Evolutionary conservation across 352 stramenopile genomes (phyloP), one percentile per base, ranked within the genome.

Genomic region (Pythium rishiriense): DNA sequence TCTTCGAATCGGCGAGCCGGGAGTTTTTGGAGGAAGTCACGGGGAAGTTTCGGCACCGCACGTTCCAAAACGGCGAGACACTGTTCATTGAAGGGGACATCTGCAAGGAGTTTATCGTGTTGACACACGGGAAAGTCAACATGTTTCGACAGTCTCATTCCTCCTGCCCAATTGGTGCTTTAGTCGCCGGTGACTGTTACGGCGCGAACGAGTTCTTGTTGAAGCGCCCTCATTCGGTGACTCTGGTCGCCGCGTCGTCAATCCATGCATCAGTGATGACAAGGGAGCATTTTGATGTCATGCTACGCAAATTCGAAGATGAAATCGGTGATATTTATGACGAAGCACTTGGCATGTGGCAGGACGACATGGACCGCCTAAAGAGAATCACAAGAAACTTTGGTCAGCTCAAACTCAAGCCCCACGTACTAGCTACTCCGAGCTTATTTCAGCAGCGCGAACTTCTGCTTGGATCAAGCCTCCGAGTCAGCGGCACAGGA

Each of bases 21-120:
- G 82, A 91, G 22, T 90, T 92, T 50, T 60, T 89, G 0, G 77
- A 91, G n/a, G 80, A 90, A 68, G 81, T 94, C 4, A 94, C 85
- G 0, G 85, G 83, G 0, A 88, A 93, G 50, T 91, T 94, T 46
- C 80, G 85, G 0, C 78, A 91, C 51, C 75, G 79, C 14, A 86
- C 43, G 9, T 93, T 86, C 42, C 83, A 93, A 29, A 85, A 85
- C 29, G 85, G 85, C 0, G 85, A 93, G 31, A 85, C 78, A 4
- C 73, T 93, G 9, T 85, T 72, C 21, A 67, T 91, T 1, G 79
- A 92, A 58, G 85, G 85, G 1, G 78, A 93, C 39, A 66, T 83
- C 1, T 90, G 83, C 59, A 76, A 83, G 11, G 81, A 90, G 50
- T 92, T 90, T n/a, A 24, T 90, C 7, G 76, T 90, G 15, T 68